Percentiles rank a stretch among this genome's conserved stretches.
Conservation (phyloP, 2,329 filamentous ascomycete species). For the Hypoxylon sp. region DNA sequence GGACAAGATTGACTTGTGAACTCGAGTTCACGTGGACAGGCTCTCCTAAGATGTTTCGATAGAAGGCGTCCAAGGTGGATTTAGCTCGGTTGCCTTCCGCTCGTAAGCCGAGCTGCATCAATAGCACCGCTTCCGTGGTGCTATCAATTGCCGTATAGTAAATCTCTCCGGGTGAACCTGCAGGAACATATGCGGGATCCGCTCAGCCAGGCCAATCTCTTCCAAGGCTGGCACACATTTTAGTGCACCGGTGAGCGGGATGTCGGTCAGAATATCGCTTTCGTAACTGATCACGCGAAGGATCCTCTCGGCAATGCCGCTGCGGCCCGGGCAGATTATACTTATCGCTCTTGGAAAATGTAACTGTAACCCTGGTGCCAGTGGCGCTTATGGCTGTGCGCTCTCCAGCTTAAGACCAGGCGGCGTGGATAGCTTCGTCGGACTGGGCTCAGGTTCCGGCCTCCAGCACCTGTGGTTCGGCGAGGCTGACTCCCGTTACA, state of each 20-base stretch:
- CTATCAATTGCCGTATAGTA: constrained; percentile 34
- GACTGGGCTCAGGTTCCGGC: constrained; percentile 18
- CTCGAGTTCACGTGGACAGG: constrained; percentile 15
- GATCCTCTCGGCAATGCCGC: constrained; percentile 36
- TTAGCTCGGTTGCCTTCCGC: constrained; percentile 11
- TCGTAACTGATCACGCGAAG: constrained; percentile 30
- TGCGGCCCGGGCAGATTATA: constrained; percentile 33
- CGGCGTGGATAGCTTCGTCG: constrained; percentile 26
- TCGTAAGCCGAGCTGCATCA: constrained; percentile 33
- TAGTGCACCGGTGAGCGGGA: constrained; percentile 33
- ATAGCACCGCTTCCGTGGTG: constrained; percentile 26
- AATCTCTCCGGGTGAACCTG: constrained; percentile 28
- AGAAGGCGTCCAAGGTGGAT: neutral
- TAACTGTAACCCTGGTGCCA: constrained; percentile 24
- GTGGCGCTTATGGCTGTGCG: constrained; percentile 16
- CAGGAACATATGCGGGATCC: constrained; percentile 33
- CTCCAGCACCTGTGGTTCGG: constrained; percentile 19
- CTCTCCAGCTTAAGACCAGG: constrained; percentile 8
- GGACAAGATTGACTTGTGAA: constrained; percentile 1
- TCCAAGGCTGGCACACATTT: constrained; percentile 26
- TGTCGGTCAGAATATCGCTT: constrained; percentile 26
- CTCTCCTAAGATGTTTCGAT: neutral
- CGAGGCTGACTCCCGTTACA: constrained; percentile 26
- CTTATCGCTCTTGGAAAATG: constrained; percentile 15
- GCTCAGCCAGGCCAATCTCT: constrained; percentile 31